Evolutionary conservation across 306 rosid species (phyloP), one percentile per base, ranked within the genome.

Genomic region (Sicyos baderoa): DNA sequence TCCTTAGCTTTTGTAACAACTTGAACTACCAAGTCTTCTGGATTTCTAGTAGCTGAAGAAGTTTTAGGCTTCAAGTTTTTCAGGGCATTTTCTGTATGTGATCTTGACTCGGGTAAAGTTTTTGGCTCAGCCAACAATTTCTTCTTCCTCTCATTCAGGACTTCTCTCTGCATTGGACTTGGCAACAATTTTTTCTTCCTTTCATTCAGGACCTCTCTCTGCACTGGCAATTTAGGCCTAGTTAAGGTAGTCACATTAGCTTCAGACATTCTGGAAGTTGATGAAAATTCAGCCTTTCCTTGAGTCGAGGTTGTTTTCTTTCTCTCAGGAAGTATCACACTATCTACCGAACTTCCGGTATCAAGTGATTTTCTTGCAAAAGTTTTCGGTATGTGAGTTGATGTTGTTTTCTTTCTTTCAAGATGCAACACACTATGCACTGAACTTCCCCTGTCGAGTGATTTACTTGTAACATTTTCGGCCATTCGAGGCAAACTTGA

Each of bases 51-150:
- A 45, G 83, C 51, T 14, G 84, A 56, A 9, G 86, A 78, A 21
- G 71, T 53, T 76, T 75, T 80, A 48, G 45, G 86, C 71, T 77
- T 85, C 37, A 16, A 19, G 53, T 71, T 74, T 68, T 82, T 84
- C 11, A 40, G 77, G 35, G 75, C n/a, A 78, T 74, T 72, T 54
- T 79, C 77, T 69, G 42, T 44, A 19, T 16, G 57, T 18, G 80
- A 52, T 59, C 78, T 73, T 9, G 78, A 74, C 53, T 21, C 37
- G 15, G 75, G 32, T 18, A 78, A 76, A 57, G 80, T 52, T 80
- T 78, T 77, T 17, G 73, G 59, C 76, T 83, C 82, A 25, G 58
- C 73, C 76, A 19, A 70, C 19, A 81, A 68, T 74, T 76, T 68
- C 76, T 78, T 84, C 70, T 76, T 82, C 54, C 73, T 71, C 55